Base-by-base conservation (phyloP, 805 yeast species). In the Suhomyces sp. region DNA sequence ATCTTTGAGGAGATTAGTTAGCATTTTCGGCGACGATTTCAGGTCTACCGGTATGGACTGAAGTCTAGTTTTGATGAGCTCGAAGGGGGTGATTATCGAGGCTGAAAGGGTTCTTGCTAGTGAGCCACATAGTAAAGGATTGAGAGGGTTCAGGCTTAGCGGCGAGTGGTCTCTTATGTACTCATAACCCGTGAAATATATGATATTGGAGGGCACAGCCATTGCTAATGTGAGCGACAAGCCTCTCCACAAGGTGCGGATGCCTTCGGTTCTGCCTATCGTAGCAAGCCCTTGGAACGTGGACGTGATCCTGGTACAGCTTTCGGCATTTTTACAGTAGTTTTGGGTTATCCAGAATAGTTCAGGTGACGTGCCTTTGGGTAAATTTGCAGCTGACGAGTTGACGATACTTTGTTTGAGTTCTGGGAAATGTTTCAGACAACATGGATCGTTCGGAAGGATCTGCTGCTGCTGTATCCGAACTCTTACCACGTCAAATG, bases 181-280 rank as follows among this genome's bases (percentile, higher is more conserved):
- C 61, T 94, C 99, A 67, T 94, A 94, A 0, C 97, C 97, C 1
- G 96, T 88, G 72, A 90, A 94, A 68, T 94, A 94, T 5, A 94
- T 92, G 55, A 94, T 88, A 60, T 93, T 94, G 0, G 97, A 81
- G 1, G 99, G 99, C 1, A 92, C 79, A 0, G 97, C 90, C 96
- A 94, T 94, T 12, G 87, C 53, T 17, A 94, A 71, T 0, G 96
- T 90, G 29, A 93, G 67, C 0, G 93, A 82, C 7, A 94, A 77
- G 0, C 99, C 99, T 50, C 98, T 76, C 93, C 97, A 94, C 15
- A 94, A 73, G 0, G 97, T 86, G 1, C 76, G 48, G 0, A 83
- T 26, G 0, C 99, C 99, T 69, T 94, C 99, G 24, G 80, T 74
- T 29, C 77, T 69, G 3, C 84, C 79, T 44, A 93, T 91, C 44